Evolutionary conservation across 352 stramenopile species (phyloP), one percentile per base, ranked within the genome.

Genomic region (Halophytophthora polymorphica): DNA sequence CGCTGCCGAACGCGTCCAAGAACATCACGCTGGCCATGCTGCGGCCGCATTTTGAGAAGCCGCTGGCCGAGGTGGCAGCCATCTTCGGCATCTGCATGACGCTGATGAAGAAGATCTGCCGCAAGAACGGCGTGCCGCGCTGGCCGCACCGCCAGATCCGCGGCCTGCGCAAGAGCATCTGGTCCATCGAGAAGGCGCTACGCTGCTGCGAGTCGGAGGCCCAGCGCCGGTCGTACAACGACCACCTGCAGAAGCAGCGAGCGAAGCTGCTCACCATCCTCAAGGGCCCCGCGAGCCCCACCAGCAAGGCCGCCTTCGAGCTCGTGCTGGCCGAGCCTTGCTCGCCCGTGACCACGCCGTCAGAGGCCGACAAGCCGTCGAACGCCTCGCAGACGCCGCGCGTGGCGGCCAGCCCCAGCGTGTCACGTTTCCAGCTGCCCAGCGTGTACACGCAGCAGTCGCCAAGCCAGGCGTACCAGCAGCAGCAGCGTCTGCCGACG

Each of bases 51-150:
- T 90, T 90, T 45, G 79, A 90, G 50, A 84, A 83, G 59, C 80
- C 80, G 43, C 64, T 90, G 43, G 77, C 74, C 21, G 77, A 90
- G 39, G 80, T 86, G 59, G 74, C 77, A 19, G 72, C 64, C 41
- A 76, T 88, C 58, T 88, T 90, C 38, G 74, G 80, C 35, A 90
- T 90, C 57, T 90, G 80, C 57, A 86, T 85, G 77, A 90, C 80
- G 50, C 62, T 90, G 38, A 88, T 90, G 80, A 88, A 90, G 69
- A 88, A 87, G 63, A 88, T 88, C 55, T 90, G 80, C 68, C 75
- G 80, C 45, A 86, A 88, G 56, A 88, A 88, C 57, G 75, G 78
- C 42, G 73, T 88, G 47, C 71, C 71, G 25, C 75, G 76, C 29
- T 90, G 80, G 80, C 80, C 80, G 35, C 75, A 88, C 62, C 77